phyloP scores from a whole-genome alignment of 2,329 filamentous ascomycete species.

The Pyrenophora graminea region DNA sequence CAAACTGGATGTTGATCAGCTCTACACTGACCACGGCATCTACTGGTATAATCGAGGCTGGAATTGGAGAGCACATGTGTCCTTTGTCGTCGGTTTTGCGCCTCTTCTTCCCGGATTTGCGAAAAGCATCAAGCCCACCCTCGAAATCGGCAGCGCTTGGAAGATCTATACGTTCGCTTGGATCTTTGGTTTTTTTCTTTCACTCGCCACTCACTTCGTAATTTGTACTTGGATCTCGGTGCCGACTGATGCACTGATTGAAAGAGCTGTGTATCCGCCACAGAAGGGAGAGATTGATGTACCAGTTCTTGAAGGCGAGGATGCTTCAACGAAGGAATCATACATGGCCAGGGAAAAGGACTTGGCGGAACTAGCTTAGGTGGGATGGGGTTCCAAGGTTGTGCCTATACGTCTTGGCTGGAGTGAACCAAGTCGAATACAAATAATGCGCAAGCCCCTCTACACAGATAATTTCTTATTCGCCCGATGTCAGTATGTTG shows the following conservation, averaged over 20 bases:
- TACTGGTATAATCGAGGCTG: constrained; percentile 42
- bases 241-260: constrained; percentile 39
- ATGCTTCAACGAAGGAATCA: constrained; percentile 23
- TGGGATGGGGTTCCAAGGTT: too few relatives aligned
- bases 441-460: too few relatives aligned
- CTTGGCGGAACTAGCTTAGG: constrained; percentile 20
- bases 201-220: constrained; percentile 45
- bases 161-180: constrained; percentile 51
- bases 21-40: constrained; percentile 39
- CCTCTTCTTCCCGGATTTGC: constrained; percentile 47
- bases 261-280: constrained; percentile 46
- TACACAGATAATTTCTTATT: too few relatives aligned
- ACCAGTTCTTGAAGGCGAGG: constrained; percentile 28
- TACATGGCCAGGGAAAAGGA: constrained; percentile 36
- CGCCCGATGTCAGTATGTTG: neutral
- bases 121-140: constrained; percentile 44
- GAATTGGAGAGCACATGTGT: constrained; percentile 43
- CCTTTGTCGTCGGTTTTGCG: constrained; percentile 39
- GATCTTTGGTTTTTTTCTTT: constrained; percentile 48
- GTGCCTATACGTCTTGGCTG: neutral
- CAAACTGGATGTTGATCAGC: constrained; percentile 41
- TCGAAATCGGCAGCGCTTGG: constrained; percentile 48
- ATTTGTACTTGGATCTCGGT: constrained; percentile 49
- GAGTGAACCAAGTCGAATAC: too few relatives aligned
- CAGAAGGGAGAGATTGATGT: constrained; percentile 36